Conservation (phyloP, 140 eudicot species). For the Anethum foeniculum region DNA sequence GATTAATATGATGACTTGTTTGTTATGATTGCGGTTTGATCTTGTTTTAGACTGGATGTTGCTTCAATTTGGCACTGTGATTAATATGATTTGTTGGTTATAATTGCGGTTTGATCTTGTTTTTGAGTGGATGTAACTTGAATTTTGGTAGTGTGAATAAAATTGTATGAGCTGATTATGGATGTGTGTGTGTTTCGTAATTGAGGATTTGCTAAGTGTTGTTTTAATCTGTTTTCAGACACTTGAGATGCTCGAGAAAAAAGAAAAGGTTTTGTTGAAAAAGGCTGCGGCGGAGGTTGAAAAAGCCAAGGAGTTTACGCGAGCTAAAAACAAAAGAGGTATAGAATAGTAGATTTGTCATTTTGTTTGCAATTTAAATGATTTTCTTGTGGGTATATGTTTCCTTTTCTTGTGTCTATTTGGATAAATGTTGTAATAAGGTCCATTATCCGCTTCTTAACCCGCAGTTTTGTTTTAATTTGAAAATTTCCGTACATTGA, state of each 20-base stretch:
- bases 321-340: constrained; percentile 28
- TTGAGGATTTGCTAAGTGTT: constrained; percentile 5
- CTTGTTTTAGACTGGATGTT: no score
- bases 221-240: constrained; percentile 11
- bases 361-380: not conserved
- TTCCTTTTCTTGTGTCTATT: not conserved
- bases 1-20: not conserved
- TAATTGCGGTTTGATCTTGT: not conserved
- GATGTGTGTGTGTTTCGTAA: not conserved
- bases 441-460: not conserved
- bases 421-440: not conserved
- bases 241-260: constrained; percentile 32
- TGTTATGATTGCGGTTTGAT: no score
- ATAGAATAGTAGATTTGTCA: no score
- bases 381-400: not conserved
- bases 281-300: constrained; percentile 29
- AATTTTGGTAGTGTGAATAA: not conserved
- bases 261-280: constrained; percentile 21
- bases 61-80: no score
- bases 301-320: constrained; percentile 26
- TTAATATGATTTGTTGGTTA: not conserved
- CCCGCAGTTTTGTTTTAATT: not conserved
- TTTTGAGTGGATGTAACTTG: not conserved
- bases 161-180: not conserved
- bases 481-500: not conserved